Conservation (phyloP, 2,329 filamentous ascomycete genomes). For the Colletotrichum sublineola region DNA sequence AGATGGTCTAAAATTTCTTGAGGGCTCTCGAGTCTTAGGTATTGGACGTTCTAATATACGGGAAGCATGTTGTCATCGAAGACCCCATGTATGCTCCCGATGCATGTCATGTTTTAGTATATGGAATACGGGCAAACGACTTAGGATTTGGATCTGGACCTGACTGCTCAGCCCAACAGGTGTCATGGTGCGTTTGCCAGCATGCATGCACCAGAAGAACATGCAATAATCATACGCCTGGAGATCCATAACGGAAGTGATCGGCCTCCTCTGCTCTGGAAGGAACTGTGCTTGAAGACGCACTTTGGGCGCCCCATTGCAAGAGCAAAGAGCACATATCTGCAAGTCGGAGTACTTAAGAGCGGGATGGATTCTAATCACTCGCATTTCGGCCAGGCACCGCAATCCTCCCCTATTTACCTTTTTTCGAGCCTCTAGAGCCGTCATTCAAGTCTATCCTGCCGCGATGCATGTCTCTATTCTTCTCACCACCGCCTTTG, state of each 20-base stretch:
- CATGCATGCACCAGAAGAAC: neutral
- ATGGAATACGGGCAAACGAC: neutral
- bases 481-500: neutral
- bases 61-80: neutral
- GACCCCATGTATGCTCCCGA: too few relatives aligned
- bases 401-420: too few relatives aligned
- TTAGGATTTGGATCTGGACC: neutral
- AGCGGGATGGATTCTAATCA: too few relatives aligned
- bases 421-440: neutral
- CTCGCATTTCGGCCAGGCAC: neutral
- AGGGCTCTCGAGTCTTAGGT: neutral
- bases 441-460: too few relatives aligned
- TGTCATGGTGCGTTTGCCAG: too few relatives aligned
- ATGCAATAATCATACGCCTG: neutral
- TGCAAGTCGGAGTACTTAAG: neutral
- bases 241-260: neutral
- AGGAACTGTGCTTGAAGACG: neutral
- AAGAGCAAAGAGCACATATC: neutral
- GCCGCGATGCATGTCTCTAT: slow-evolving; percentile 22
- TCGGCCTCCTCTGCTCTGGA: neutral
- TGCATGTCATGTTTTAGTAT: too few relatives aligned
- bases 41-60: neutral
- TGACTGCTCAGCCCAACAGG: neutral
- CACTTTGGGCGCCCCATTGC: neutral
- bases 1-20: neutral